Percentiles rank a stretch among this genome's conserved stretches.
Evolutionary conservation across 1,284 basidiomycete species (phyloP).

Genomic region (Ganoderma sp.): DNA sequence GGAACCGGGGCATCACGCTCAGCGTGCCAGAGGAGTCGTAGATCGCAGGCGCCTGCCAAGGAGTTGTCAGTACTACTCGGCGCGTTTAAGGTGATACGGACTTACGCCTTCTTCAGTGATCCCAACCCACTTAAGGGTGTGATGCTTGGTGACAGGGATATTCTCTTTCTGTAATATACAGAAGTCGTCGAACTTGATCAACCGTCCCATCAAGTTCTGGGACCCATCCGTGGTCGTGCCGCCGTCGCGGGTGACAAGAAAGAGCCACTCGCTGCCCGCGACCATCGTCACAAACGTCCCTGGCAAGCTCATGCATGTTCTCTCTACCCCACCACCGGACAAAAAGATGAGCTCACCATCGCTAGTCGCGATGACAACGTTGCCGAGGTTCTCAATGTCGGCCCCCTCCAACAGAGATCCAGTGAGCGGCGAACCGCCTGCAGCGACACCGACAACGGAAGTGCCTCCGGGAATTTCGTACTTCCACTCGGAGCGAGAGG

Average conservation of each 20-base stretch:
- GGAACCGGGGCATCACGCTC: constrained; percentile 86
- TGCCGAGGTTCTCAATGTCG: constrained; percentile 75
- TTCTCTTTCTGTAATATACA: constrained; percentile 86
- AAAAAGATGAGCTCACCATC: no score
- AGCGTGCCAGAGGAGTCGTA: constrained; percentile 89
- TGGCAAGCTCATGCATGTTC: constrained; percentile 83
- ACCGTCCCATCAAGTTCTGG: constrained; percentile 86
- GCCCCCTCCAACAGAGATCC: constrained; percentile 45
- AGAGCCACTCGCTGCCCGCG: constrained; percentile 83
- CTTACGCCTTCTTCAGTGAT: constrained; percentile 86
- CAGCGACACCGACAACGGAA: constrained; percentile 77
- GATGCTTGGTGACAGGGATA: constrained; percentile 85
- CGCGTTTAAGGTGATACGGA: no score
- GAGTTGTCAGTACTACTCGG: neutral
- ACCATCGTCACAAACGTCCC: constrained; percentile 92
- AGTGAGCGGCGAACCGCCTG: constrained; percentile 64
- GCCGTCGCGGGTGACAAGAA: constrained; percentile 87
- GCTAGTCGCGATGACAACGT: constrained; percentile 86
- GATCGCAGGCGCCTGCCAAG: constrained; percentile 79
- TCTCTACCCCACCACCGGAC: constrained; percentile 90
- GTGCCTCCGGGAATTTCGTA: constrained; percentile 76
- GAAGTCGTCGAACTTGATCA: constrained; percentile 89
- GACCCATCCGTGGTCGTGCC: constrained; percentile 92
- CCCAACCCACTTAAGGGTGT: no score
- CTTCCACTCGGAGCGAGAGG: constrained; percentile 82